These are phyloP conservation scores for Penicillium aurantiogriseum DNA, from an alignment of 2,329 filamentous ascomycete species.

Conservation along the genomic window DNA sequence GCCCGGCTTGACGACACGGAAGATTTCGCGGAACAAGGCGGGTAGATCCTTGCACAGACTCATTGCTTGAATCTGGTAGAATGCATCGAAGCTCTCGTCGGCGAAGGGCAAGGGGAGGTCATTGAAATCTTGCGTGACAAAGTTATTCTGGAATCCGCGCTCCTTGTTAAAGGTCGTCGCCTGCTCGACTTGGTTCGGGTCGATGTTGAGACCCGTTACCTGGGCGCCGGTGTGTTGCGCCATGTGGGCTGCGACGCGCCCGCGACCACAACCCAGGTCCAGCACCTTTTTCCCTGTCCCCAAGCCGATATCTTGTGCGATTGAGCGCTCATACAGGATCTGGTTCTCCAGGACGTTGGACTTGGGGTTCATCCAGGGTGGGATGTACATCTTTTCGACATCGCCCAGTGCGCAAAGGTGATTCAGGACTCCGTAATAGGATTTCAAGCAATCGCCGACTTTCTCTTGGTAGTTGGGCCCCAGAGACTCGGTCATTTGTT, in stretches of 20 bases:
- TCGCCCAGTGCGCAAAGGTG: constrained; percentile 56
- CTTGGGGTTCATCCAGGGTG: constrained; percentile 53
- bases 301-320: constrained; percentile 50
- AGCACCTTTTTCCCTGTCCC: constrained; percentile 49
- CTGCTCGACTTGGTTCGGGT: constrained; percentile 53
- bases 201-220: constrained; percentile 56
- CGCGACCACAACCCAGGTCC: constrained; percentile 55
- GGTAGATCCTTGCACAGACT: constrained; percentile 53
- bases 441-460: constrained; percentile 52
- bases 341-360: constrained; percentile 54
- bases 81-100: constrained; percentile 52
- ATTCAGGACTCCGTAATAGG: constrained; percentile 56
- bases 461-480: constrained; percentile 52
- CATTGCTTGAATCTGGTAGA: constrained; percentile 59
- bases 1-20: constrained; percentile 52
- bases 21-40: constrained; percentile 50
- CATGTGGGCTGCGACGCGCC: constrained; percentile 56
- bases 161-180: constrained; percentile 47
- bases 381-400: constrained; percentile 61
- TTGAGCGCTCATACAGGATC: constrained; percentile 53
- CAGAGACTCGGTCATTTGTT: constrained; percentile 49
- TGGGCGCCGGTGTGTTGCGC: constrained; percentile 48
- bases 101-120: constrained; percentile 52
- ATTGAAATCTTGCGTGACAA: constrained; percentile 54
- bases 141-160: constrained; percentile 48